Base-by-base conservation (phyloP, 2,329 filamentous ascomycete species). In the Dryadomyces quercivorus region DNA sequence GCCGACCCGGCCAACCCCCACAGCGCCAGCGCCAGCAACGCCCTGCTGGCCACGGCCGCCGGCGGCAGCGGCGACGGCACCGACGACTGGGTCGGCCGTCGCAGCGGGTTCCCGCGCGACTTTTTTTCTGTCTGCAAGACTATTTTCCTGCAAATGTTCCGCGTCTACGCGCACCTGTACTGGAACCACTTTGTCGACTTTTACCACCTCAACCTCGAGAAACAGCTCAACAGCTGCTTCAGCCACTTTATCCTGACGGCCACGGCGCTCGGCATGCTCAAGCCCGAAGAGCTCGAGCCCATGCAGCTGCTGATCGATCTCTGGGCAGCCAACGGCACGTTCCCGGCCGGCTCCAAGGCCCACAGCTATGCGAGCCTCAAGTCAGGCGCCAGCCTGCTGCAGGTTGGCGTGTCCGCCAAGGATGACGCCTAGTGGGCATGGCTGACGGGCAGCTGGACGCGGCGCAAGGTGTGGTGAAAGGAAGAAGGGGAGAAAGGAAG, bases 131-230 rank as follows among this genome's bases (percentile, higher is more conserved):
- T 95, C 62, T 93, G 92, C 75, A 90, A 94, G 74, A 85, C 85
- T 60, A 93, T 96, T 64, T 92, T 96, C 74, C 86, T 91, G 63
- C 93, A 96, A 72, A 97, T 98, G 86, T 97, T 98, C 77, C 87
- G 93, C 57, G 92, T 96, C 62, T 98, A 98, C 66, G 86, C 93
- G 50, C 93, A 98, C 70, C 82, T 98, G 58, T 98, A 98, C 75
- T 96, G 95, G 80, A 88, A 91, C 55, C 93, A 98, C 70, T 98
- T 88, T 70, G 74, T 84, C 57, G 86, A 89, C 61, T 89, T 90
- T 70, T 92, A 89, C 71, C 85, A 91, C 67, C 77, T 92, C 60
- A 89, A 87, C 71, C 73, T 86, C 10, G 84, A 86, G 68, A 86
- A 90, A 67, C 85, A 88, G 63, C 77, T 92, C 58, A 93, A 93